Percentiles rank a stretch among this genome's conserved stretches.
Conservation (phyloP, 176 grass and related monocot genomes). For the Pontederia crassipes region DNA sequence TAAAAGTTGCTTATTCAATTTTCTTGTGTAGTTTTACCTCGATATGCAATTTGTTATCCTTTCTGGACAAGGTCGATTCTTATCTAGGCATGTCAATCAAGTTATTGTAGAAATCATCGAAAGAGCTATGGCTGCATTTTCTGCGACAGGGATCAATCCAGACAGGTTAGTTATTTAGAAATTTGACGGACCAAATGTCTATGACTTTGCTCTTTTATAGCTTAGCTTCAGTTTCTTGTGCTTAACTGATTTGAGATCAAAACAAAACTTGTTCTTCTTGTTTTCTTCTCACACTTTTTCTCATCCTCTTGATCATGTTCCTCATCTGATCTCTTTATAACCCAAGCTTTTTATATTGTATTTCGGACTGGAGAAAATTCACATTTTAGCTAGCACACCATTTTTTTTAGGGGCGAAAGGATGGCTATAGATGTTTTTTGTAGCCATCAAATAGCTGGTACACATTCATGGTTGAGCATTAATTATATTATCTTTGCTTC, state of each 20-base stretch:
- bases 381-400: too few relatives aligned
- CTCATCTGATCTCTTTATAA: too few relatives aligned
- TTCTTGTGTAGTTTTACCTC: conserved; percentile 65
- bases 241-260: not conserved
- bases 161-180: conserved; percentile 33
- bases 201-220: not conserved
- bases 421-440: too few relatives aligned
- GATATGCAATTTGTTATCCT: conserved; percentile 97
- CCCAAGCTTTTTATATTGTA: too few relatives aligned
- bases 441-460: too few relatives aligned
- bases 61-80: conserved; percentile 80
- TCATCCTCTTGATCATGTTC: too few relatives aligned
- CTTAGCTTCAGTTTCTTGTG: conserved; percentile 2
- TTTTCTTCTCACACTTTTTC: too few relatives aligned
- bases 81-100: conserved; percentile 93
- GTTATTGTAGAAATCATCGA: conserved; percentile 78
- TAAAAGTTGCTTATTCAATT: not conserved
- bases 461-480: too few relatives aligned
- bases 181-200: conserved; percentile 8
- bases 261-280: too few relatives aligned
- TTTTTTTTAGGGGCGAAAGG: too few relatives aligned
- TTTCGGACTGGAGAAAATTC: too few relatives aligned
- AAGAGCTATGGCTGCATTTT: conserved; percentile 89
- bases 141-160: conserved; percentile 78
- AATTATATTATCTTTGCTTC: too few relatives aligned